Conservation (phyloP, 257 asterid genomes). For the Solanum microdontum region DNA sequence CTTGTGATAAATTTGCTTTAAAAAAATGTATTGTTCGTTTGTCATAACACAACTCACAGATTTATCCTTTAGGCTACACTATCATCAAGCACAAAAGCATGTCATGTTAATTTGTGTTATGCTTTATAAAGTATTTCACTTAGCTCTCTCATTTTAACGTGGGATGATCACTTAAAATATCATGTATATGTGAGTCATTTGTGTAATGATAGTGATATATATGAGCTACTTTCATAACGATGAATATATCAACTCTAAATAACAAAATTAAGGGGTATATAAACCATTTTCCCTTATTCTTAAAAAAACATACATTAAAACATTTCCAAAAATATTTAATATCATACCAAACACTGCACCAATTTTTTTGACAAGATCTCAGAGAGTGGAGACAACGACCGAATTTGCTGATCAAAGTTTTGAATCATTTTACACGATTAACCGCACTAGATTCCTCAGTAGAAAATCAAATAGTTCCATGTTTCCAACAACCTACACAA, state of each 20-base stretch:
- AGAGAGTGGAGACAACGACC: neutral
- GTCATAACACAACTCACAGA: neutral
- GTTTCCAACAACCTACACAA: neutral
- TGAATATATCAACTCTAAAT: no score
- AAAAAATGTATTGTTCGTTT: neutral
- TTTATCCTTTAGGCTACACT: neutral
- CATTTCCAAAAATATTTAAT: neutral
- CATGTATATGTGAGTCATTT: no score
- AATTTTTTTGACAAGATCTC: neutral
- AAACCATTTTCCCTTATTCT: neutral
- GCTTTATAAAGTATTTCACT: neutral
- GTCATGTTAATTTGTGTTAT: neutral
- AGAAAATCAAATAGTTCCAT: neutral
- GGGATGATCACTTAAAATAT: neutral
- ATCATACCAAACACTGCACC: neutral
- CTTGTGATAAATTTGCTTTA: no score
- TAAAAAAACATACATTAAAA: neutral
- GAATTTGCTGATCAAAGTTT: neutral
- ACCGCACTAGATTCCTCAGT: neutral
- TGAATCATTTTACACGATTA: neutral
- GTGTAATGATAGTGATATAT: no score
- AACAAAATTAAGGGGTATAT: no score
- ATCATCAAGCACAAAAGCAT: neutral
- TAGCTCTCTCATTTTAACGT: neutral
- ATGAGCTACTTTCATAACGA: no score